Conservation (phyloP, 2,329 filamentous ascomycete species). For the Teratosphaeria gauchensis region DNA sequence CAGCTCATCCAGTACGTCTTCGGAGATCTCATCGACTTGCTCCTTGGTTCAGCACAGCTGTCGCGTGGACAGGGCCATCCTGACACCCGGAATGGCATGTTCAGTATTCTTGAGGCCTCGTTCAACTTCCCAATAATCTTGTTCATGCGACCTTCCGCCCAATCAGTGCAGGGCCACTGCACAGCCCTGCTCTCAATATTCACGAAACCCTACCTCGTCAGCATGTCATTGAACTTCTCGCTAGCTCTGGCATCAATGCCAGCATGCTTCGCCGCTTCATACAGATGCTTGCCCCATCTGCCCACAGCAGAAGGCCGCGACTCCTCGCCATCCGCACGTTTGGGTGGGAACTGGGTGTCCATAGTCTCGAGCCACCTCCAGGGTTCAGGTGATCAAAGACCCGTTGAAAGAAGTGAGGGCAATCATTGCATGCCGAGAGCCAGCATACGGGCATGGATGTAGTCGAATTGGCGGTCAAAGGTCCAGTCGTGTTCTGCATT, state of each 20-base stretch:
- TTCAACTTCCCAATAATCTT: slow-evolving; percentile 25
- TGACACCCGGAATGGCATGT: slow-evolving; percentile 32
- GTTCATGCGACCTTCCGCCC: slow-evolving; percentile 25
- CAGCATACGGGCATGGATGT: slow-evolving; percentile 31
- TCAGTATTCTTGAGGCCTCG: slow-evolving; percentile 7
- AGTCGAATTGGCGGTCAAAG: slow-evolving; percentile 34
- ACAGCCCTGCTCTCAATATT: slow-evolving; percentile 30
- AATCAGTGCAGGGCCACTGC: slow-evolving; percentile 31
- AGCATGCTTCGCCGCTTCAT: slow-evolving; percentile 1
- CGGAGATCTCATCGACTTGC: slow-evolving; percentile 33
- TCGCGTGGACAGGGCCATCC: slow-evolving; percentile 29
- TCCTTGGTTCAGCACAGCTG: slow-evolving; percentile 32
- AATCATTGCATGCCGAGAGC: slow-evolving; percentile 38
- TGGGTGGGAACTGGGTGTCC: slow-evolving; percentile 1
- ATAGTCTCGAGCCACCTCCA: slow-evolving; percentile 10
- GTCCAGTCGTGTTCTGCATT: slow-evolving; percentile 17
- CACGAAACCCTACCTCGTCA: slow-evolving; percentile 29
- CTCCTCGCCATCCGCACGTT: slow-evolving; percentile 1
- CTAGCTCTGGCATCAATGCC: slow-evolving; percentile 4
- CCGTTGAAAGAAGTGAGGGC: slow-evolving; percentile 18
- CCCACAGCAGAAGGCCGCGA: not conserved
- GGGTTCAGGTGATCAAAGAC: slow-evolving; percentile 8
- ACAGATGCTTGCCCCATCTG: slow-evolving; percentile 3
- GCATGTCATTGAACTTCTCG: not conserved
- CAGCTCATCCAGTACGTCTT: slow-evolving; percentile 28